Evolutionary conservation across 164 flowering plant genomes (phyloP).

Genomic region (Brasenia schreberi): DNA sequence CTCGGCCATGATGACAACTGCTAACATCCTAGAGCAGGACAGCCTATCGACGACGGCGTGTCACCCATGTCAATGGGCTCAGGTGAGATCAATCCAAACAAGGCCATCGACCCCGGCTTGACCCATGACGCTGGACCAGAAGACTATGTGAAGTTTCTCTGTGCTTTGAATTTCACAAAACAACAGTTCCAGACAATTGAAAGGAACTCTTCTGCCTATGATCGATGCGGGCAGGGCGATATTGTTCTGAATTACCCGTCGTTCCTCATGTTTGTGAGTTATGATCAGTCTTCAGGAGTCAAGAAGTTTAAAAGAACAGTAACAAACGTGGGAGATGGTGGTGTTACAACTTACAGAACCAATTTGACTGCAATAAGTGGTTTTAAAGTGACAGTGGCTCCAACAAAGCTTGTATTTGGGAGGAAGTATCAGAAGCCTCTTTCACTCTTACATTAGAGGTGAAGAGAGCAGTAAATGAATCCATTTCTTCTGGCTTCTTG

Average conservation of each 20-base stretch:
- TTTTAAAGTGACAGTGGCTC: conserved; percentile 25
- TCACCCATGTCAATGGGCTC: no score
- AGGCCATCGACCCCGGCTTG: no score
- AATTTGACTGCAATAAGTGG: background rate
- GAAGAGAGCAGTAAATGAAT: background rate
- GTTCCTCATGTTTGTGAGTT: conserved; percentile 30
- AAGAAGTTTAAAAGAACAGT: conserved; percentile 31
- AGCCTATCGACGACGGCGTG: no score
- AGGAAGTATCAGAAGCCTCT: conserved; percentile 28
- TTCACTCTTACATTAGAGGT: conserved; percentile 11
- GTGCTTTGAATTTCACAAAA: no score
- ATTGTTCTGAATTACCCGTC: conserved; percentile 64
- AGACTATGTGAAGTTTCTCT: no score
- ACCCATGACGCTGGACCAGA: no score
- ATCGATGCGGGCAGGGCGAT: conserved; percentile 23
- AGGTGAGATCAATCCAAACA: no score
- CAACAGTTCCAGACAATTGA: conserved; percentile 13
- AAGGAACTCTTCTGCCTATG: conserved; percentile 7
- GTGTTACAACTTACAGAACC: conserved; percentile 21
- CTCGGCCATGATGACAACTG: conserved; percentile 67
- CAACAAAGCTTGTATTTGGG: conserved; percentile 28
- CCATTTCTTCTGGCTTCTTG: conserved; percentile 14
- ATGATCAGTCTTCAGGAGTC: conserved; percentile 11
- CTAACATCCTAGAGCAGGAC: no score
- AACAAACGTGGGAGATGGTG: conserved; percentile 41